These are phyloP conservation scores for Colletotrichum tanaceti DNA, from an alignment of 2,329 filamentous ascomycete genomes.

Conservation along the genomic window DNA sequence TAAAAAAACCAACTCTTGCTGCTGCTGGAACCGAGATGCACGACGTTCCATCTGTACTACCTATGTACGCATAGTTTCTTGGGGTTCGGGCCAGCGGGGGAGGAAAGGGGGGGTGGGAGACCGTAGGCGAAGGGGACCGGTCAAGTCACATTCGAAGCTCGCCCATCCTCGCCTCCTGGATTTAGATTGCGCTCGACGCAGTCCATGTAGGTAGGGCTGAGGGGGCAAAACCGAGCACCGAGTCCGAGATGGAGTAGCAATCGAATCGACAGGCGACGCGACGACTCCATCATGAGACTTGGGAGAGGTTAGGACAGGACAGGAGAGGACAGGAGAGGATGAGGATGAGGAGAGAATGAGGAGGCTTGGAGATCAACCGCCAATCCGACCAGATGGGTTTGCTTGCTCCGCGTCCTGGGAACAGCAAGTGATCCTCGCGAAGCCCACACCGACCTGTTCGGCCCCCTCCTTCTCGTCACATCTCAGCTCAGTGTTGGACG, in stretches of 20 bases:
- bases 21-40: slow-evolving; percentile 22
- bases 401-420: slow-evolving; percentile 30
- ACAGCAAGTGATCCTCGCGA: slow-evolving; percentile 31
- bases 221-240: too few relatives aligned
- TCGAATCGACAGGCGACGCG: too few relatives aligned
- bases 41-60: background rate
- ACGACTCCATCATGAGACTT: slow-evolving; percentile 12
- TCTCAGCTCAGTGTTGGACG: slow-evolving; percentile 10
- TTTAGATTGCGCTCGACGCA: slow-evolving; percentile 14
- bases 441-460: slow-evolving; percentile 9
- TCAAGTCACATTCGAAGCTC: background rate
- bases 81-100: background rate
- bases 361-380: slow-evolving; percentile 26
- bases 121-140: background rate
- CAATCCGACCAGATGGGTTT: slow-evolving; percentile 36
- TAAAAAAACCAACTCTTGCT: too few relatives aligned
- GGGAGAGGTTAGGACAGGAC: background rate
- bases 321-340: too few relatives aligned
- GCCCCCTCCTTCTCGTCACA: slow-evolving; percentile 11
- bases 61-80: too few relatives aligned
- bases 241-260: background rate
- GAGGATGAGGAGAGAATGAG: too few relatives aligned
- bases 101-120: too few relatives aligned
- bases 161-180: slow-evolving; percentile 2
- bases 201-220: slow-evolving; percentile 31